phyloP scores from a whole-genome alignment of 2,329 filamentous ascomycete genomes.

The Epichloe amarillans region DNA sequence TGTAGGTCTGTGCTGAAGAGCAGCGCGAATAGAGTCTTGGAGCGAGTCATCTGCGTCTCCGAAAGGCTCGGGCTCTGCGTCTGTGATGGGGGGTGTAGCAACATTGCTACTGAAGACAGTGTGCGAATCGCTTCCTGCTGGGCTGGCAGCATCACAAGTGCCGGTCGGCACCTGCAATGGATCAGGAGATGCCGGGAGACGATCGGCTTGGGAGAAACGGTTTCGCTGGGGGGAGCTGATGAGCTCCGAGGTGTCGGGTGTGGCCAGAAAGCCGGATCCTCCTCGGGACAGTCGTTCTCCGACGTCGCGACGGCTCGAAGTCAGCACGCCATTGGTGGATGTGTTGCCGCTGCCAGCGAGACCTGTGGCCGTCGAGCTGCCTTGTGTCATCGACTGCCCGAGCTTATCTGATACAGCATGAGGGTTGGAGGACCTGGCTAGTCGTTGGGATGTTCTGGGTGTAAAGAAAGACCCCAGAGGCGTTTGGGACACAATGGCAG shows the following conservation, averaged over 20 bases:
- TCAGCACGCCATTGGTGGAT: not conserved
- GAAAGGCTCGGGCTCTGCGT: conserved; percentile 54
- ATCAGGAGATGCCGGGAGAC: conserved; percentile 31
- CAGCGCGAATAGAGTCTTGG: conserved; percentile 31
- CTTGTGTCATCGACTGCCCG: conserved; percentile 20
- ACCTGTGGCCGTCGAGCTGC: conserved; percentile 5
- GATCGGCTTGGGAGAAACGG: conserved; percentile 28
- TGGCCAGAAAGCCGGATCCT: conserved; percentile 31
- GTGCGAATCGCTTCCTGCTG: conserved; percentile 39
- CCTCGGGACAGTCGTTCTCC: conserved; percentile 13
- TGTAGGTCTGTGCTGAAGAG: conserved; percentile 34
- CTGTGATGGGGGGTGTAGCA: conserved; percentile 67
- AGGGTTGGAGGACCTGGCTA: conserved; percentile 16
- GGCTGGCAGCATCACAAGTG: conserved; percentile 36
- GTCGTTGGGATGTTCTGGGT: conserved; percentile 13
- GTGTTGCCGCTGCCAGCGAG: not conserved
- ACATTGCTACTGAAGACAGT: conserved; percentile 50
- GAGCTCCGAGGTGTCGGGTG: conserved; percentile 44
- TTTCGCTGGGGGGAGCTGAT: conserved; percentile 18
- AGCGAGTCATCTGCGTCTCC: conserved; percentile 37
- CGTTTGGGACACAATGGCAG: conserved; percentile 1
- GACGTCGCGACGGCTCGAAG: conserved; percentile 11
- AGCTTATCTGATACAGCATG: conserved; percentile 22
- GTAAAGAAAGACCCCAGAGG: conserved; percentile 6
- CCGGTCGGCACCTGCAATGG: conserved; percentile 23